Evolutionary conservation across 2,329 filamentous ascomycete genomes (phyloP), one percentile per base, ranked within the genome.

Genomic region (Colletotrichum costaricense): DNA sequence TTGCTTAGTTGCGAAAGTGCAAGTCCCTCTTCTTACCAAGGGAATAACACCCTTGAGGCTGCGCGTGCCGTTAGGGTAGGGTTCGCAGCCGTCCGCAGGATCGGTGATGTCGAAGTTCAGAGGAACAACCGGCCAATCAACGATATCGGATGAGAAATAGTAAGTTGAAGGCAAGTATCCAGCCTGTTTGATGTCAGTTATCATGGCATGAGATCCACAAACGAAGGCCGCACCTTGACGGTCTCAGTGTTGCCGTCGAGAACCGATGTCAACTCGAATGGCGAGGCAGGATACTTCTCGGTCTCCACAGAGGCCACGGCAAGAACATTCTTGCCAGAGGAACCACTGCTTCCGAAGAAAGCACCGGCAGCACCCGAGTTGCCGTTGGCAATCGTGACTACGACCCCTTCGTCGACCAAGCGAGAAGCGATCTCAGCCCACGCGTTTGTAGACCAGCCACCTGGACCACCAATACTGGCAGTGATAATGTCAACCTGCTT

Each of bases 371-470:
- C 79, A 28, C 88, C 88, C 19, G 85, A 83, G 67, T 90, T 90
- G 16, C 88, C 88, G 5, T 86, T 87, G 2, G 88, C 85, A 28
- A 89, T 84, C 11, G 85, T 84, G 19, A 88, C 83, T 9, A 88
- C 84, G 1, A 89, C 81, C 8, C 88, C 88, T 26, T 84, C 79
- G 8, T 85, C 82, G 12, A 82, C 83, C 57, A 86, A 81, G 33
- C 83, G 80, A 6, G 81, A 80, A 4, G 82, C 80, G 6, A 84
- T 81, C n/a, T 80, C 79, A 38, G 83, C 81, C 80, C 80, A 82
- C n/a, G 82, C 78, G 38, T 82, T 76, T 26, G 79, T 78, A 0
- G 80, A 75, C 77, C 78, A 82, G 22, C 86, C 86, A 56, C 80
- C 78, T 1, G 81, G 78, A 4, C 78, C 74, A 2, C 84, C 83